Evolutionary conservation across 2,329 filamentous ascomycete genomes (phyloP), one percentile per base, ranked within the genome.

Genomic region (Ophiostoma montium): DNA sequence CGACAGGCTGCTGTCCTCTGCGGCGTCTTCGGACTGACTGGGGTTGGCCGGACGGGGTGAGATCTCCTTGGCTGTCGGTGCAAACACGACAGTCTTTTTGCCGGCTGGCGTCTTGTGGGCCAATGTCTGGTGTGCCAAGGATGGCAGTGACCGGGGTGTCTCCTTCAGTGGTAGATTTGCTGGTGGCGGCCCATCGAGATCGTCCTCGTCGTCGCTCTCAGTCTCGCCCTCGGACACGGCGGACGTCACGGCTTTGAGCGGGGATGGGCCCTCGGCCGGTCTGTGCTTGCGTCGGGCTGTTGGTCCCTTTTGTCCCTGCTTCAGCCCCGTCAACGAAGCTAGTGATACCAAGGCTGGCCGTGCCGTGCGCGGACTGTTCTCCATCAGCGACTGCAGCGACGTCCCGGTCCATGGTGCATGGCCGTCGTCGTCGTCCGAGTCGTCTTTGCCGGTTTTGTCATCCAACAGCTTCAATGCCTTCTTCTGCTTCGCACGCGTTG

Each of bases 381-480:
- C 63, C 68, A 72, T 70, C 15, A 72, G 56, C 0, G 63, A 63
- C 51, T 68, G 64, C 13, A 72, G 55, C 1, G 62, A 62, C 2
- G 67, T 69, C 3, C 62, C 62, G 15, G 62, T 53, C 55, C 63
- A 65, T 11, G 63, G 61, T 4, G 61, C 50, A 4, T 56, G 53
- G 7, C 49, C 52, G 11, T 61, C 58, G 10, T 63, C 62, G 30
- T 59, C 62, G 15, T 63, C 60, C 7, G 39, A 30, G 15, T 63
- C 56, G 16, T 56, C 23, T 27, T 51, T 42, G 31, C 54, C 53
- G 15, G 19, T 9, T 10, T n/a, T 23, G 3, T 13, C 27, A 3
- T 8, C 18, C 15, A 8, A 9, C 35, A 52, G 7, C 55, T 52
- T 35, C 46, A 65, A 39, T 11, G 57, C 61, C 9, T 57, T 57